Base-by-base conservation (phyloP, 2,329 filamentous ascomycete genomes). In the Xylariales sp. region DNA sequence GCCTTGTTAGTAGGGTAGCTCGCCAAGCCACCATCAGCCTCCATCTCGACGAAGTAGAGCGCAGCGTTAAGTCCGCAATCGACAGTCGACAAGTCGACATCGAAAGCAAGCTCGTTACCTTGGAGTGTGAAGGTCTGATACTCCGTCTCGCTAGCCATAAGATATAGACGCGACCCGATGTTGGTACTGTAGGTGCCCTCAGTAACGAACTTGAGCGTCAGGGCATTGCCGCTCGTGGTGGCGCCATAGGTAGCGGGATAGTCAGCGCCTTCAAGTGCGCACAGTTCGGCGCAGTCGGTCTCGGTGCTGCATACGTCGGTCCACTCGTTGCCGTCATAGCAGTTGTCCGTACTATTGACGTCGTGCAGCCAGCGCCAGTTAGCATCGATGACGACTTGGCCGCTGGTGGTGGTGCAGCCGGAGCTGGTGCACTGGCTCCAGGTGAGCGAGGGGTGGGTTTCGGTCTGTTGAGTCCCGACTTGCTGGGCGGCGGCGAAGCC, bases 31-130 rank as follows among this genome's bases (percentile, higher is more conserved):
- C 75, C 75, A 43, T 78, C 73, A 18, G 67, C 65, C 33, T 75
- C 69, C 76, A 80, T 80, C 52, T 68, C 61, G 38, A 70, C 65
- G 41, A 75, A 68, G 60, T 83, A 82, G 19, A 83, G 61, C 27
- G 79, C 79, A 39, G 78, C 80, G 60, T 84, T 83, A 42, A 84
- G 61, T 45, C 80, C 80, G 51, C 80, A 84, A 40, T 58, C 56
- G 29, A 82, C 67, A 46, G 73, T 72, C 22, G 78, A 81, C 27
- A 80, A 69, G 55, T 84, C 79, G 12, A 82, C 78, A 42, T 82
- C 78, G 48, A 84, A 82, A 22, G 75, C 72, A 57, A 84, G 75
- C 57, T 84, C 80, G 53, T 76, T 68, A 60, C 73, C 74, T 46
- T 72, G 65, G 40, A 82, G 64, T 44, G 74, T 69, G 63, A 82